Evolutionary conservation across 805 yeast species (phyloP), one percentile per base, ranked within the genome.

Genomic region (Candida verbasci): DNA sequence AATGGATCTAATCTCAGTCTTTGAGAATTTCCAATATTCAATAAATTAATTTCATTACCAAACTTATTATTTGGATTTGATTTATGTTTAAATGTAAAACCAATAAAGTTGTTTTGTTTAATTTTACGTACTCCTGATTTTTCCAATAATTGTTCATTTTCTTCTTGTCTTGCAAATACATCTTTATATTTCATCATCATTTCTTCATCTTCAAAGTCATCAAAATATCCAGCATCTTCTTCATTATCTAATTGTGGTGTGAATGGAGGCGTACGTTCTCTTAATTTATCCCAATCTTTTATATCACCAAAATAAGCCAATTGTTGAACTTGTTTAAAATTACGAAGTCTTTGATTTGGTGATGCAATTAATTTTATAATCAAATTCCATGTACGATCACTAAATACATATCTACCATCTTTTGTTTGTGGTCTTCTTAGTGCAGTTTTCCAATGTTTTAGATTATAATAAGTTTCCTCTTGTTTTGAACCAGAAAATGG

Each of bases 141-240:
- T 35, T 82, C 89, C 23, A 93, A 83, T 53, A 89, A 62, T 44
- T 72, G 79, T 56, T 89, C 96, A 50, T 86, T 82, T 44, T 84
- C 86, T 20, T 76, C 86, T 51, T 87, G 87, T 63, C 95, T 84
- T 45, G 91, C 94, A 70, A 93, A 81, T 10, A 93, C 98, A 52
- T 93, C 98, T 52, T 93, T 91, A 65, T 93, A 93, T 59, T 93
- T 89, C 43, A 91, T 93, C 97, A 93, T 88, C 58, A 91, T 95
- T 31, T 85, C 88, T 57, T 91, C 97, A 59, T 88, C 93, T 41
- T 86, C 86, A 58, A 93, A 93, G 60, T 93, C 98, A 62, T 93
- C 99, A 56, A 93, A 93, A 63, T 93, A 93, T 1, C 99, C 99
- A 0, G 97, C 97, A 63, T 93, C 99, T 44, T 88, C 93, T 52